These are phyloP conservation scores for Trichoderma parareesei DNA, from an alignment of 495 filamentous ascomycete genomes.

Conservation along the genomic window DNA sequence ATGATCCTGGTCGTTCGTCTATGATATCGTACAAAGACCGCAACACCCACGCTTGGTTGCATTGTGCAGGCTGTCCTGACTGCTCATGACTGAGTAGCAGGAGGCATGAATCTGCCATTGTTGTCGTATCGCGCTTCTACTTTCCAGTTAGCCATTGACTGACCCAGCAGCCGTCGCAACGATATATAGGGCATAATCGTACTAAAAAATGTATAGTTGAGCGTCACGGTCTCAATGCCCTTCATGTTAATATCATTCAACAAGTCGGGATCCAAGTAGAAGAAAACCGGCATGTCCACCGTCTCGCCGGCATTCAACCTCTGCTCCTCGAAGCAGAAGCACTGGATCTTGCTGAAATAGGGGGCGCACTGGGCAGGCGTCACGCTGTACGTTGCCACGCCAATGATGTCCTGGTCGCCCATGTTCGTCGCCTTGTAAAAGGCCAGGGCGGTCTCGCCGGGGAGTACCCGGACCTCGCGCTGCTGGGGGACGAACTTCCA, in stretches of 20 bases:
- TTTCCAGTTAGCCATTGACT: constrained; percentile 18
- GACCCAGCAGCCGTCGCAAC: constrained; percentile 13
- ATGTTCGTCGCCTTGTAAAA: constrained; percentile 97
- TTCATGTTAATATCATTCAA: constrained; percentile 85
- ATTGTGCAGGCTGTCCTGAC: background rate
- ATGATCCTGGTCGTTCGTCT: background rate
- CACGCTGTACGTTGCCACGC: constrained; percentile 95
- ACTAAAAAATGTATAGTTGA: constrained; percentile 99
- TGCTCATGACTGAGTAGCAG: constrained; percentile 17
- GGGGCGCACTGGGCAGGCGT: constrained; percentile 92
- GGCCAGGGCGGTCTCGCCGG: constrained; percentile 92
- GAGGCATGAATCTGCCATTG: constrained; percentile 48
- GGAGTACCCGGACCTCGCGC: constrained; percentile 88
- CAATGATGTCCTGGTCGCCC: constrained; percentile 85
- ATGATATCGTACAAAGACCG: background rate
- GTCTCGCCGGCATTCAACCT: constrained; percentile 90
- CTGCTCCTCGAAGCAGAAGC: constrained; percentile 97
- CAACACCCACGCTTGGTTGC: background rate
- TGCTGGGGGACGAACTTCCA: constrained; percentile 98
- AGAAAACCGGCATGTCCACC: constrained; percentile 99
- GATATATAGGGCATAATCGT: constrained; percentile 29
- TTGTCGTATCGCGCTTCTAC: constrained; percentile 81
- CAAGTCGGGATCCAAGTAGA: constrained; percentile 97
- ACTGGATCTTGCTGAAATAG: constrained; percentile 99
- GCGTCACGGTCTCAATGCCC: constrained; percentile 85